Conservation (phyloP, 164 flowering plant genomes). For the Nymphaea colorata region DNA sequence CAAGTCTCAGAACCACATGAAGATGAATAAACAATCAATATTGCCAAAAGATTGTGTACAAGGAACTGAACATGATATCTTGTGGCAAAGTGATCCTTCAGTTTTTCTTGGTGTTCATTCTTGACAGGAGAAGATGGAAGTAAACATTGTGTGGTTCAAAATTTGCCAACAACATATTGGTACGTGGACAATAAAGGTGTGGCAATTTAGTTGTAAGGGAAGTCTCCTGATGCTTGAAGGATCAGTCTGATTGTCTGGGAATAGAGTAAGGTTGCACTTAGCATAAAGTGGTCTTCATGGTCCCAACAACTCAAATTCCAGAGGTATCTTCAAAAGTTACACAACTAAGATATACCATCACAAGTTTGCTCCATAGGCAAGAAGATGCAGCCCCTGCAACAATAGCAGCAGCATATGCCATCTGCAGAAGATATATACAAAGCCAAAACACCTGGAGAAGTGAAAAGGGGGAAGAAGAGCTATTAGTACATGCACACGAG, state of each 20-base stretch:
- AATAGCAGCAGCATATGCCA: constrained; percentile 61
- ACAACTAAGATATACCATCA: constrained; percentile 32
- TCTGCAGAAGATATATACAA: constrained; percentile 64
- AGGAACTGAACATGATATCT: background rate
- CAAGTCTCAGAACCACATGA: background rate
- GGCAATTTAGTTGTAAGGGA: too few species aligned
- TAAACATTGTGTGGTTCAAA: too few species aligned
- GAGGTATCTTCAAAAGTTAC: background rate
- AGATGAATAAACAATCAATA: background rate
- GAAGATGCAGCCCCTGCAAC: constrained; percentile 49
- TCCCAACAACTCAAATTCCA: too few species aligned
- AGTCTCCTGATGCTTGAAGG: too few species aligned
- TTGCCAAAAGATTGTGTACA: background rate
- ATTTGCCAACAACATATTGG: too few species aligned
- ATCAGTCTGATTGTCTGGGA: too few species aligned
- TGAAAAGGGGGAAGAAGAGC: background rate
- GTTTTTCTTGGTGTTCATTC: too few species aligned
- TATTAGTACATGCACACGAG: background rate
- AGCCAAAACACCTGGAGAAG: constrained; percentile 63
- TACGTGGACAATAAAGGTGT: too few species aligned
- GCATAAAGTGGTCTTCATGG: too few species aligned
- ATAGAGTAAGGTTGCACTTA: too few species aligned
- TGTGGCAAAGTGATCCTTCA: too few species aligned
- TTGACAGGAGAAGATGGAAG: too few species aligned
- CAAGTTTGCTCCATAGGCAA: constrained; percentile 46